These are phyloP conservation scores for Arbutus unedo DNA, from an alignment of 148 eudicot genomes.

Conservation along the genomic window DNA sequence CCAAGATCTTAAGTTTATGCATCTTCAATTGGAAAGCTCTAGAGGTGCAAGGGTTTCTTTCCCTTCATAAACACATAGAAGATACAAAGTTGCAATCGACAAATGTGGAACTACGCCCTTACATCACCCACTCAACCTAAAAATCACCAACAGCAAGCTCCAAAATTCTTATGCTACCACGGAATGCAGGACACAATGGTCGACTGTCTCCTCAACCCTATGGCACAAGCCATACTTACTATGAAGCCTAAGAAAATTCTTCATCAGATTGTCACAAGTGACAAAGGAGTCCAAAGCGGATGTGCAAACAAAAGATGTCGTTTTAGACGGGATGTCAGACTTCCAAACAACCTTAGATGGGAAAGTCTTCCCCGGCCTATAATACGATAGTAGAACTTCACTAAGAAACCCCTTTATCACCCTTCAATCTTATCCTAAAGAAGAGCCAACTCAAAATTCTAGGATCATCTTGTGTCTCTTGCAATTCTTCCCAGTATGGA, in stretches of 20 bases:
- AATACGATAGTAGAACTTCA: neutral
- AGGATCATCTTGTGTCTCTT: neutral
- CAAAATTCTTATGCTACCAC: neutral
- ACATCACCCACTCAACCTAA: neutral
- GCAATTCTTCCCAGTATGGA: too few relatives aligned
- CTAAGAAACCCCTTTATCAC: neutral
- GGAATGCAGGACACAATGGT: neutral
- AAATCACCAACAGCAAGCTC: neutral
- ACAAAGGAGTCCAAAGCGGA: neutral
- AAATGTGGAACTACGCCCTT: neutral
- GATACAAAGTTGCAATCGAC: neutral
- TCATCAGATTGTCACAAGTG: neutral
- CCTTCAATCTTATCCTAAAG: neutral
- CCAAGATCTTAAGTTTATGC: neutral
- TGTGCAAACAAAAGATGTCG: neutral
- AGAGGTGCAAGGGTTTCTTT: neutral
- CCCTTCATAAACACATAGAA: neutral
- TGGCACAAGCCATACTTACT: slow-evolving; percentile 2
- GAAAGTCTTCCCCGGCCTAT: neutral
- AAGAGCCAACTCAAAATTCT: neutral
- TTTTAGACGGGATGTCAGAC: neutral
- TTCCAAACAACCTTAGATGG: neutral
- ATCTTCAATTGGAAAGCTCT: neutral
- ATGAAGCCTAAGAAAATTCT: neutral
- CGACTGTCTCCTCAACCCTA: neutral